Base-by-base conservation (phyloP, 2,329 filamentous ascomycete genomes). In the Fusarium coffeatum region DNA sequence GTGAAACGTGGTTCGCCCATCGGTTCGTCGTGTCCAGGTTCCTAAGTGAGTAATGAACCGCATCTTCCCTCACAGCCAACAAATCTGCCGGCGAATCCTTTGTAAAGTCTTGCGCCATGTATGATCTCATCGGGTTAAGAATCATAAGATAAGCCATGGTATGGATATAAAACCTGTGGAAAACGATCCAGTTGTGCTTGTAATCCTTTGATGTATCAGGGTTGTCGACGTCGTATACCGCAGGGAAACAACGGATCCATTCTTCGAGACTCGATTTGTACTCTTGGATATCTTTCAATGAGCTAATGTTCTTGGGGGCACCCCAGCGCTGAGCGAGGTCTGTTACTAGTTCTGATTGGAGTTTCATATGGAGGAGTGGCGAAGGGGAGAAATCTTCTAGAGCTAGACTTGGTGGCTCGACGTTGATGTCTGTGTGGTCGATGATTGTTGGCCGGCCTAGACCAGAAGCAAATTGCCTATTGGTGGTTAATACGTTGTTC, bases 91-190 rank as follows among this genome's bases (percentile, higher is more conserved):
- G 64, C 1, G 78, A 56, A 47, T 76, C 45, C 63, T 74, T 55
- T 55, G 74, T 64, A 66, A 76, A 73, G 8, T 74, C 63, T 34
- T 80, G 80, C 2, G 81, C 82, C 67, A 87, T 81, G 66, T 80
- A 85, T 2, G 79, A 74, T 47, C 85, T 83, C 48, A 86, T 77
- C 9, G 83, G 83, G 53, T 84, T 79, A 2, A 86, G 74, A 63
- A 83, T 82, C 55, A 83, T 80, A 69, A 85, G 78, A 37, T 83
- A 80, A 15, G 80, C 78, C 67, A 83, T 80, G 7, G 78, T 81
- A 49, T 84, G 81, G 6, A 86, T 68, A 58, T 84, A 81, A 41
- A 78, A 77, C 3, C 85, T 82, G 48, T 87, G 84, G 28, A 82
- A 78, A 3, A 79, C 74, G 27, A 85, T 79, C 72, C 83, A 84